phyloP scores from a whole-genome alignment of 78 protist species.

The Pirum gemmata region DNA sequence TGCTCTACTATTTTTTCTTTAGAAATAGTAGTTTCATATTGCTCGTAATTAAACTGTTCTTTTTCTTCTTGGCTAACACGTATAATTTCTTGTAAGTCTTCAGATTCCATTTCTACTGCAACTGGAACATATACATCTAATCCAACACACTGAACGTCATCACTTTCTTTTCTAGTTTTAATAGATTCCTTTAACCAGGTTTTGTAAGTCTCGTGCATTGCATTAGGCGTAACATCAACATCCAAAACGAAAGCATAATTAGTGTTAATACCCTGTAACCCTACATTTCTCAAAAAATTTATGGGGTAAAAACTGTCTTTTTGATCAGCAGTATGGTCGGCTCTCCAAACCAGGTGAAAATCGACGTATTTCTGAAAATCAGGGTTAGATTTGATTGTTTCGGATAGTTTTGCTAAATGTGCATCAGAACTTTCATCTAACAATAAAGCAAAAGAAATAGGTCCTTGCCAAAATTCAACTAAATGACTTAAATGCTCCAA shows the following conservation, averaged over 20 bases:
- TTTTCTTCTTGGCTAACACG: neutral
- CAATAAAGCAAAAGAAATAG: slow-evolving; percentile 25
- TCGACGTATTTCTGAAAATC: neutral
- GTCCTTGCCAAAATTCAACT: slow-evolving; percentile 35
- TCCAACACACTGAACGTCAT: slow-evolving; percentile 36
- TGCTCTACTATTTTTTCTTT: neutral
- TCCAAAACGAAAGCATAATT: slow-evolving; percentile 25
- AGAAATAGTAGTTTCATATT: neutral
- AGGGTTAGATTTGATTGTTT: neutral
- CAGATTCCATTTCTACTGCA: slow-evolving; percentile 36
- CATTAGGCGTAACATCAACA: slow-evolving; percentile 42
- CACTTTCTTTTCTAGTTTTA: neutral
- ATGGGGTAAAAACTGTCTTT: slow-evolving; percentile 36
- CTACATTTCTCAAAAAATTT: slow-evolving; percentile 40
- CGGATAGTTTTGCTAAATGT: slow-evolving; percentile 6
- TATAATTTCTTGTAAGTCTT: neutral
- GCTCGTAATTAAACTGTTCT: neutral
- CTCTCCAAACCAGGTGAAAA: slow-evolving; percentile 47
- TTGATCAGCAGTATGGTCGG: neutral
- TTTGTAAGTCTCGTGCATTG: neutral
- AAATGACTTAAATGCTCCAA: slow-evolving; percentile 1
- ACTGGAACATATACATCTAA: slow-evolving; percentile 31
- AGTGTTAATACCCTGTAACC: neutral
- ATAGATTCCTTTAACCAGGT: neutral
- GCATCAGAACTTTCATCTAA: slow-evolving; percentile 7